A percentile compares a stretch with the other conserved stretches of the same genome.
Evolutionary conservation across 2,329 filamentous ascomycete species (phyloP).

Genomic region (Monosporascus sp.): DNA sequence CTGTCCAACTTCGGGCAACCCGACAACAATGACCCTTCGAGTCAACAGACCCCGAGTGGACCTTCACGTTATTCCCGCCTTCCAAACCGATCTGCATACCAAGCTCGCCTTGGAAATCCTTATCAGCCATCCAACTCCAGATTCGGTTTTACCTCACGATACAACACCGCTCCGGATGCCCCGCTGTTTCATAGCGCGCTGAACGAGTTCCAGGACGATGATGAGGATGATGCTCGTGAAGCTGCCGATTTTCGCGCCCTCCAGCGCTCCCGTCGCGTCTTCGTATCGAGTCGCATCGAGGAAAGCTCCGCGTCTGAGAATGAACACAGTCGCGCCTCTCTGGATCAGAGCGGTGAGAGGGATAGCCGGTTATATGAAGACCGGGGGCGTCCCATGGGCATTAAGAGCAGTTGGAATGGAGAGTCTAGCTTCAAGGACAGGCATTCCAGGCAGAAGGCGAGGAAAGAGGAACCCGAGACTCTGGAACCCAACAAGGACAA

Average conservation of each 20-base stretch:
- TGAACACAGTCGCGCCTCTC: conserved; percentile 53
- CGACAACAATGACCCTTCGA: conserved; percentile 37
- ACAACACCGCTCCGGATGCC: conserved; percentile 67
- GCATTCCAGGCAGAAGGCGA: conserved; percentile 35
- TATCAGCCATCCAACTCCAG: conserved; percentile 71
- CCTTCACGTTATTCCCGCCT: conserved; percentile 24
- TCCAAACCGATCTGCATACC: conserved; percentile 24
- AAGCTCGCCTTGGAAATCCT: conserved; percentile 56
- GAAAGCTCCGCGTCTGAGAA: conserved; percentile 82
- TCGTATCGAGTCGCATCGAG: conserved; percentile 75
- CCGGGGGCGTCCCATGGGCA: conserved; percentile 44
- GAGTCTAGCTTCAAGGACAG: conserved; percentile 38
- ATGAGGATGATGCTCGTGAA: conserved; percentile 88
- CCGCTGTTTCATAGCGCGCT: conserved; percentile 92
- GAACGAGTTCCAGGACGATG: conserved; percentile 87
- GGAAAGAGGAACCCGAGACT: conserved; percentile 31
- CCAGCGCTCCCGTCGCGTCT: conserved; percentile 82
- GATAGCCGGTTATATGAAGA: conserved; percentile 40
- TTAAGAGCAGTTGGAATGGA: conserved; percentile 62
- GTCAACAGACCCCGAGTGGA: conserved; percentile 26
- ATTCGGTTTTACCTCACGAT: conserved; percentile 76
- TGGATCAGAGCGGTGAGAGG: conserved; percentile 50
- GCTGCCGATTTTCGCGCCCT: conserved; percentile 92
- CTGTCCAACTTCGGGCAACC: conserved; percentile 67
- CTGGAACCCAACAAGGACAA: conserved; percentile 19